Evolutionary conservation across 1,139 yeast species (phyloP), one percentile per base, ranked within the genome.

Genomic region (Suhomyces yuchorum): DNA sequence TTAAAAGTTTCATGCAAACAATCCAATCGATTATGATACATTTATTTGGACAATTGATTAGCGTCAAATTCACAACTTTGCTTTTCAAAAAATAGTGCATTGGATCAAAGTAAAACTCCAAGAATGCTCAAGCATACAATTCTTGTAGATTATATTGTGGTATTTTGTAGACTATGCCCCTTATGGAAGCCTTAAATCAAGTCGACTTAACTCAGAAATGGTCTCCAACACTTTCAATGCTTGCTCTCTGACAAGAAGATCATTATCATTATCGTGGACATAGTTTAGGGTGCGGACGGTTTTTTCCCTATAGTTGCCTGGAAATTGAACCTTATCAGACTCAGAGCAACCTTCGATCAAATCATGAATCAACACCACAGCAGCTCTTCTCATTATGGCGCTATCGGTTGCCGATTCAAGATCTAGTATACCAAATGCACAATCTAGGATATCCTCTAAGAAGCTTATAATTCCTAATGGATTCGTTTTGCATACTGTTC

Each of bases 381-480:
- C 91, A 0, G 96, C 75, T 41, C 97, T 72, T 53, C 96, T 75
- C 79, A 92, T 77, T 0, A 85, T 68, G 1, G 82, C 73, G 42
- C 72, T 67, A 2, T 79, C 82, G 24, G 60, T 56, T 1, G 48
- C 65, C 47, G 56, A 73, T 65, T 74, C 96, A 77, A 73, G 80
- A 58, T 63, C 83, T 41, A 93, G 65, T 1, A 92, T 78, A 3
- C 96, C 96, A 38, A 88, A 62, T 0, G 88, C 82, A 59, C 95
- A 84, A 60, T 90, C 97, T 40, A 89, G 65, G 8, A 85, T 77
- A 49, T 84, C 86, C 1, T 65, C 66, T 23, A 90, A 65, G 46
- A 71, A 66, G 1, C 65, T 63, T 0, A 73, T 51, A 2, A 88
- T 60, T 0, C 87, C 88, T 2, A 71, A 53, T 0, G 90, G 84